phyloP scores from a whole-genome alignment of 2,329 filamentous ascomycete genomes.

The Pochonia chlamydosporia region DNA sequence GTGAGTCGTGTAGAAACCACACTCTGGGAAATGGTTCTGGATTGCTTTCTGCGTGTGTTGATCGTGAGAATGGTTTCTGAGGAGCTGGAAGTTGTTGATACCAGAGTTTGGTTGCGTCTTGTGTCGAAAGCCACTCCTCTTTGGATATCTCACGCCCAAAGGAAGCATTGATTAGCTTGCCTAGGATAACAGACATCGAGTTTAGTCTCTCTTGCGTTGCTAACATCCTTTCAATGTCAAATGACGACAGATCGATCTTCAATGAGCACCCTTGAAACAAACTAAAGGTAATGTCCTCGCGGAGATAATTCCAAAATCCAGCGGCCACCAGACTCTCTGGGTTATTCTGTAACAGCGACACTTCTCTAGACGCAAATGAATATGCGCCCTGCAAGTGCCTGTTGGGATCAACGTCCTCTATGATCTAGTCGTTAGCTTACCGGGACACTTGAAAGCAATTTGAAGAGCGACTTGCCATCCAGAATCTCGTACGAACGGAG shows the following conservation, averaged over 20 bases:
- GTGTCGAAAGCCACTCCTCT: conserved; percentile 15
- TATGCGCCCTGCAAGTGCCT: conserved; percentile 41
- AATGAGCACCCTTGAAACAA: conserved; percentile 35
- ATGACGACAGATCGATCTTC: conserved; percentile 31
- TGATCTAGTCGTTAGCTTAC: background rate
- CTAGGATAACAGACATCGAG: conserved; percentile 34
- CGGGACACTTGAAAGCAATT: background rate
- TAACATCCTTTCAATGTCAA: conserved; percentile 24
- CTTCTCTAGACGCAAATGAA: conserved; percentile 30
- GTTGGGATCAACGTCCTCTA: conserved; percentile 34
- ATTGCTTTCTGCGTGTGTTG: too few species aligned
- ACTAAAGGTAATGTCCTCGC: conserved; percentile 50
- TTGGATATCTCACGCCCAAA: conserved; percentile 17
- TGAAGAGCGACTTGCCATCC: conserved; percentile 21
- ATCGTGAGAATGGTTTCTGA: conserved; percentile 22
- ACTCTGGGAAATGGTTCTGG: conserved; percentile 21
- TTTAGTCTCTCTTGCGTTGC: background rate
- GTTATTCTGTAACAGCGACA: conserved; percentile 14
- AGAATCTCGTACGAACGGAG: conserved; percentile 44
- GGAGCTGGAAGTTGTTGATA: conserved; percentile 21
- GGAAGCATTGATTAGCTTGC: conserved; percentile 34
- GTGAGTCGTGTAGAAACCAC: conserved; percentile 35
- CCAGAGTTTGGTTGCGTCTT: conserved; percentile 24
- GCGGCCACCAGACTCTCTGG: conserved; percentile 27
- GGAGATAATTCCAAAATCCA: conserved; percentile 46